Conservation (phyloP, 495 filamentous ascomycete species). For the Astrocystis sublimbata region DNA sequence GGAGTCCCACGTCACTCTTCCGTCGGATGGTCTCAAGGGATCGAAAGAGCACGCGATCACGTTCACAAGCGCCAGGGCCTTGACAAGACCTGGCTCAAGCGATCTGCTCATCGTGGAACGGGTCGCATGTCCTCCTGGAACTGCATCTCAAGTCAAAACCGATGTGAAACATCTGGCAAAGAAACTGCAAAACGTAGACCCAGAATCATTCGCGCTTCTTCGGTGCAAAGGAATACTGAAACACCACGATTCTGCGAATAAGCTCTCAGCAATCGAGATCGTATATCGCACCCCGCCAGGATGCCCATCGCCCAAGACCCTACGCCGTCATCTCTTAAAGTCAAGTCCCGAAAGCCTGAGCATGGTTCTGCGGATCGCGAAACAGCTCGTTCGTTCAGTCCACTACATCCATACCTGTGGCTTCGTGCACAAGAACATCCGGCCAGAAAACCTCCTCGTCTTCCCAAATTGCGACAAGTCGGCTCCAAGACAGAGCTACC, state of each 20-base stretch:
- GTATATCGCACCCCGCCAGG: constrained; percentile 21
- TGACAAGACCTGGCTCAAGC: constrained; percentile 2
- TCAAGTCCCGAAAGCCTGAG: constrained; percentile 2
- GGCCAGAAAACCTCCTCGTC: constrained; percentile 54
- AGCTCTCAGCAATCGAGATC: constrained; percentile 12
- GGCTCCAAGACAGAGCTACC: constrained; percentile 29
- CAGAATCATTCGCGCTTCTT: constrained; percentile 50
- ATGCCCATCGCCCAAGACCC: background rate
- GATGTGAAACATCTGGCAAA: constrained; percentile 45
- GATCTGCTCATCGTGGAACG: constrained; percentile 1
- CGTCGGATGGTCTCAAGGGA: background rate
- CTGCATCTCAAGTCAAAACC: constrained; percentile 21
- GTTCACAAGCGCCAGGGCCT: background rate
- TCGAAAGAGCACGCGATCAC: background rate
- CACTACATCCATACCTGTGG: constrained; percentile 51
- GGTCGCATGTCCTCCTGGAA: constrained; percentile 13
- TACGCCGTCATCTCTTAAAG: constrained; percentile 5
- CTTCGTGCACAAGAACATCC: constrained; percentile 61
- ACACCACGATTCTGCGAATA: constrained; percentile 5
- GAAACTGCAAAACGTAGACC: constrained; percentile 39
- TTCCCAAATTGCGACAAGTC: constrained; percentile 27
- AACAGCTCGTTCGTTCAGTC: constrained; percentile 46
- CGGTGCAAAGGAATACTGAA: constrained; percentile 46
- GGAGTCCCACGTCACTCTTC: background rate
- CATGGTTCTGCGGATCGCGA: constrained; percentile 42